Base-by-base conservation (phyloP, 768 basidiomycete genomes). In the Udeniomyces megalosporus region DNA sequence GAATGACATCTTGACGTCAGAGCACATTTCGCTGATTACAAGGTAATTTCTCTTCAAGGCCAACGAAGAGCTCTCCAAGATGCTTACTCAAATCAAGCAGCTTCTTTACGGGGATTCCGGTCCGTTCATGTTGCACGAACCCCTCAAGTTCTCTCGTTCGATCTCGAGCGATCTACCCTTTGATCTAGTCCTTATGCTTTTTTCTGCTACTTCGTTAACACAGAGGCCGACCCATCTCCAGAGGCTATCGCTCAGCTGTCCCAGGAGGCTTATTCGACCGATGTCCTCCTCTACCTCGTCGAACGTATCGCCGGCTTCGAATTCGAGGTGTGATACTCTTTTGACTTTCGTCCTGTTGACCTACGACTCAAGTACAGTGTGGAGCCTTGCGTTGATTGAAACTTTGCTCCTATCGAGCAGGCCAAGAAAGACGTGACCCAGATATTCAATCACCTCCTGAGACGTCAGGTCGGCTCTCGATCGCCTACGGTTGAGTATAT, bases 401-500 rank as follows among this genome's bases (percentile, higher is more conserved):
- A 86, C 68, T 86, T 86, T 17, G 11, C 17, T 22, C 35, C 34
- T 46, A 3, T 34, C 22, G 76, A 86, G 29, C 80, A 24, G 76
- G 76, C 77, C 3, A 70, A 75, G 48, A 78, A 78, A 67, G 77
- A 78, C 65, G 74, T 76, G 5, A 73, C 76, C 29, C 72, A 72
- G 55, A 76, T 78, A 53, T 78, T 76, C 70, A 78, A 74, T 63
- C 72, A 74, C 52, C 71, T 79, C 7, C 71, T 78, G 0, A 70
- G 78, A 51, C 80, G 95, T 51, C 91, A 96, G 74, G 95, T 99
- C 68, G 95, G 95, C 45, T 79, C 84, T 4, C 82, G 93, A 48
- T 85, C 82, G 76, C 95, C 95, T n/a, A 97, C 95, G 0, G 91
- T 97, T 52, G 95, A 99, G 68, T 91, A 95, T 69, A 81, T 97